Base-by-base conservation (phyloP, 352 stramenopile species). In the Phytophthora sojae region DNA sequence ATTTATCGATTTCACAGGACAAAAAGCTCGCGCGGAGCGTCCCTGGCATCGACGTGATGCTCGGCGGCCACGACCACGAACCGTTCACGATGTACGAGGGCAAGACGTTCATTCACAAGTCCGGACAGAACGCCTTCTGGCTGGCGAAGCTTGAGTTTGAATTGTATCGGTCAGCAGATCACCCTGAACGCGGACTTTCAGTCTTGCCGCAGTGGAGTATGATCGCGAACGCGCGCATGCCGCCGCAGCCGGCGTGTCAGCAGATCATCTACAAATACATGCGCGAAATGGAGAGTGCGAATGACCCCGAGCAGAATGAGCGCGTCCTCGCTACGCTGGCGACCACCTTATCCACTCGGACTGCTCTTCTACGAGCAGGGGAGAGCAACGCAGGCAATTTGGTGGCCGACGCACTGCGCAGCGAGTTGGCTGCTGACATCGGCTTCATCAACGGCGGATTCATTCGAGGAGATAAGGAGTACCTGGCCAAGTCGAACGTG, bases 11-110 rank as follows among this genome's bases (percentile, higher is more conserved):
- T 60, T 80, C 75, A 1, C 81, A 95, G 56, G 92, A 97, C 71
- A 81, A 85, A 26, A 64, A 86, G 23, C 61, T 97, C 32, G 88
- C 88, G 0, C 70, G 77, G 3, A 79, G 79, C 44, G 79, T 92
- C 25, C 80, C 82, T 5, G 86, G 86, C 6, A 95, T 97, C 32
- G 81, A 97, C 56, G 58, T 97, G 47, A 86, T 98, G 39, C 77
- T 98, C 19, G 94, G 94, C 14, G 93, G 94, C 11, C 94, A 98
- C 69, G 94, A 98, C 67, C 94, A 98, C 68, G 91, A 98, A 44
- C 90, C 90, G 0, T 91, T 97, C 57, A 93, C 92, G 47, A 61
- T 94, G 54, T 91, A 95, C 52, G 77, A 94, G 65, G 71, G 85
- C 61, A 81, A 90, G 25, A 96, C 91, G 1, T 82, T 97, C 39